Conservation (phyloP, 129 eudicot species). For the Chrysanthemum makinoi region DNA sequence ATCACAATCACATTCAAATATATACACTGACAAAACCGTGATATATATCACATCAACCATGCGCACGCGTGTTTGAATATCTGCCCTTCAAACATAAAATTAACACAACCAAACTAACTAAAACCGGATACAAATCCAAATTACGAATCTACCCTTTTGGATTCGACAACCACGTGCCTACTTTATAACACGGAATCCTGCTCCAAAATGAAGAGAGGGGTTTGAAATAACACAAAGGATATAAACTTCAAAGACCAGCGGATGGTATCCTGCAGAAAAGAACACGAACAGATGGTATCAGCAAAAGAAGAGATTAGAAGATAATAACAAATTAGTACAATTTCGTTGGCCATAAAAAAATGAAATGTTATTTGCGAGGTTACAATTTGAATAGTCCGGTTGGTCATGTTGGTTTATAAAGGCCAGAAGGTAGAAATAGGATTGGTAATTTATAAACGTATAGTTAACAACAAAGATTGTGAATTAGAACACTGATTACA, state of each 20-base stretch:
- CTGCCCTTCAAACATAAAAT: too few relatives aligned
- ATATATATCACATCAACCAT: too few relatives aligned
- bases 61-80: too few relatives aligned
- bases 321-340: neutral
- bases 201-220: neutral
- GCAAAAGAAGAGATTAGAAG: neutral
- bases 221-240: neutral
- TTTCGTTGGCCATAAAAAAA: neutral
- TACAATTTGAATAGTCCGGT: too few relatives aligned
- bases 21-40: too few relatives aligned
- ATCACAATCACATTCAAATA: too few relatives aligned
- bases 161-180: too few relatives aligned
- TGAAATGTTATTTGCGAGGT: too few relatives aligned
- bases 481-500: neutral
- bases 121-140: neutral
- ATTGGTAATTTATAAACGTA: too few relatives aligned
- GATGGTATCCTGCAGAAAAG: constrained; percentile 4
- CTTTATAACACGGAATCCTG: neutral
- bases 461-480: neutral
- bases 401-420: too few relatives aligned
- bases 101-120: neutral
- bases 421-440: too few relatives aligned
- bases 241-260: neutral
- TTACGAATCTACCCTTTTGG: too few relatives aligned
- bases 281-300: constrained; percentile 1